phyloP scores from a whole-genome alignment of 345 rosid genomes.

The Aethionema arabicum region DNA sequence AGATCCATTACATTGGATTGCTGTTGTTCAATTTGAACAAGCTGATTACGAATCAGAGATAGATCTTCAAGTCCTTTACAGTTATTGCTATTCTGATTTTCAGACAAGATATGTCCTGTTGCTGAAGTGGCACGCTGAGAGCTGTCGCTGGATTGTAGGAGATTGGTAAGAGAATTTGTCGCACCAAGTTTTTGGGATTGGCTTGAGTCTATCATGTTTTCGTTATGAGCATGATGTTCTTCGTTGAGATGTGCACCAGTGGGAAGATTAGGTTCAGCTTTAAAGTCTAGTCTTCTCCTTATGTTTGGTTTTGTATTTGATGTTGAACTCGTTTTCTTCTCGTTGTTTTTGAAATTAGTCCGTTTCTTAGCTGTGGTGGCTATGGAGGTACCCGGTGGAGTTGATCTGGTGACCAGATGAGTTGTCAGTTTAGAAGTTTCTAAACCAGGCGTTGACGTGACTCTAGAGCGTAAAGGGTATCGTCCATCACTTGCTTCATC shows the following conservation, averaged over 20 bases:
- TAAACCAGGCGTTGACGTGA: constrained; percentile 35
- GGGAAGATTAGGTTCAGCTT: constrained; percentile 47
- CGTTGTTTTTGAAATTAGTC: constrained; percentile 45
- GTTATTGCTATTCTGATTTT: constrained; percentile 53
- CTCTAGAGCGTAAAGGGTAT: constrained; percentile 44
- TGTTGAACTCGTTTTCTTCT: constrained; percentile 44
- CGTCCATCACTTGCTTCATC: constrained; percentile 63
- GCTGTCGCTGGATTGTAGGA: constrained; percentile 49
- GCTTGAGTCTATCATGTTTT: constrained; percentile 21
- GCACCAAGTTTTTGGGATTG: constrained; percentile 49
- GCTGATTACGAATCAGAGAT: constrained; percentile 73
- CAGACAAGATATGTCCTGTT: constrained; percentile 41
- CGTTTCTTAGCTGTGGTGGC: constrained; percentile 51
- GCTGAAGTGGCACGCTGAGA: constrained; percentile 32
- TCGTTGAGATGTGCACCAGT: constrained; percentile 32
- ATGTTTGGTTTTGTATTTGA: constrained; percentile 37
- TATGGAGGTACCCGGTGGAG: constrained; percentile 53
- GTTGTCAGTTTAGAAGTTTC: constrained; percentile 37
- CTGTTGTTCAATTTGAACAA: constrained; percentile 89
- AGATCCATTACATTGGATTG: constrained; percentile 84
- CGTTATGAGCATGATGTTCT: constrained; percentile 4
- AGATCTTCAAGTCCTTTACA: constrained; percentile 75
- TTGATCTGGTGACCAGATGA: constrained; percentile 39
- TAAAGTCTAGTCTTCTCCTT: constrained; percentile 59
- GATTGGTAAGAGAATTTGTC: constrained; percentile 52